Conservation (phyloP, 1,284 basidiomycete species). For the Paramarasmius palmivorus region DNA sequence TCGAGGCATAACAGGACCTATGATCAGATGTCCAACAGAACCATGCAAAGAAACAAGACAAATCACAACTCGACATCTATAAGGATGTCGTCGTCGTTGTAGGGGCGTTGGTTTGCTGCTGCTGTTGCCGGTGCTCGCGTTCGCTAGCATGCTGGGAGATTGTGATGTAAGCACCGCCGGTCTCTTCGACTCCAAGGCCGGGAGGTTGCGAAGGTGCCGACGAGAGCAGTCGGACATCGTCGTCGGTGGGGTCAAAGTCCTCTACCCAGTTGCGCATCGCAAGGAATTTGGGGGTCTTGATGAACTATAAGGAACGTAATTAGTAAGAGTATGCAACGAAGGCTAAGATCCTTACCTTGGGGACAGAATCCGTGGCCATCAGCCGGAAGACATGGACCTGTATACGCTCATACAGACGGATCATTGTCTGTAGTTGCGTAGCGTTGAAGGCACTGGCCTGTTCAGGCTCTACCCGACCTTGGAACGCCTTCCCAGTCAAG, state of each 20-base stretch:
- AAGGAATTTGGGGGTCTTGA: conserved; percentile 79
- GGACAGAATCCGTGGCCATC: conserved; percentile 98
- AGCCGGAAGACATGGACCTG: conserved; percentile 96
- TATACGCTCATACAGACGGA: conserved; percentile 92
- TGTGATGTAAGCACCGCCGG: conserved; percentile 82
- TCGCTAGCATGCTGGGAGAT: conserved; percentile 75
- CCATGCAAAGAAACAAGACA: conserved; percentile 21
- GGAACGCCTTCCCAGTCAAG: conserved; percentile 74
- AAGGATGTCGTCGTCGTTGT: conserved; percentile 21
- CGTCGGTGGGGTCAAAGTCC: conserved; percentile 65
- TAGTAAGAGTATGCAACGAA: conserved; percentile 8
- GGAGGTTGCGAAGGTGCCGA: conserved; percentile 64
- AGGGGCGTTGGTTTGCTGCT: conserved; percentile 15
- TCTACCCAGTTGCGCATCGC: conserved; percentile 75
- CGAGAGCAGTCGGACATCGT: conserved; percentile 57
- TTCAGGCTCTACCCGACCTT: conserved; percentile 77
- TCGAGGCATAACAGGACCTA: conserved; percentile 16
- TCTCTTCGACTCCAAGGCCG: conserved; percentile 65
- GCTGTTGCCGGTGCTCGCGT: conserved; percentile 51
- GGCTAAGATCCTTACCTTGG: conserved; percentile 62
- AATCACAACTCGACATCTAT: conserved; percentile 8
- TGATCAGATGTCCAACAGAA: conserved; percentile 24
- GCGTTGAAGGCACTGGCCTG: conserved; percentile 83
- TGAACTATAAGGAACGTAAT: conserved; percentile 54
- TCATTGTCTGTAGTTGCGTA: conserved; percentile 92